Evolutionary conservation across 257 asterid species (phyloP).

Genomic region (Echium plantagineum): DNA sequence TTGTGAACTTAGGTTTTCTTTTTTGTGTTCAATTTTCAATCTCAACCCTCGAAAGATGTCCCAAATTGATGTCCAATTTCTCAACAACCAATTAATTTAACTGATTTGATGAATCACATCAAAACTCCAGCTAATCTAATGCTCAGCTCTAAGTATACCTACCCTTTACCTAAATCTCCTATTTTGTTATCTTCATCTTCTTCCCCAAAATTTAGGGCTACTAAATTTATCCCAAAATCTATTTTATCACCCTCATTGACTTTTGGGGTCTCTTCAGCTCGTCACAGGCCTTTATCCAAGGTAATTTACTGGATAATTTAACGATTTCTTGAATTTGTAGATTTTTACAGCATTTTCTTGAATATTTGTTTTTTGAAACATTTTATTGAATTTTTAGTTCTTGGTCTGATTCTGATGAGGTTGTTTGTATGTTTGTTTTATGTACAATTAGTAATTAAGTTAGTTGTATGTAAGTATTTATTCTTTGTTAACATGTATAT

Average conservation of each 20-base stretch:
- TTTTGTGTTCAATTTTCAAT: background rate
- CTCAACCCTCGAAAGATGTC: conserved; percentile 28
- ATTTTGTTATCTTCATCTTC: conserved; percentile 24
- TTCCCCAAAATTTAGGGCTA: conserved; percentile 27
- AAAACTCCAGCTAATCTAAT: conserved; percentile 32
- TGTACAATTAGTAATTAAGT: background rate
- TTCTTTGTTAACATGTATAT: background rate
- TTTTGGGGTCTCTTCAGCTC: conserved; percentile 27
- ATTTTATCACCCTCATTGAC: conserved; percentile 21
- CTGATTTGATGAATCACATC: conserved; percentile 10
- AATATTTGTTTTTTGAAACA: background rate
- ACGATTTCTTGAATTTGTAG: background rate
- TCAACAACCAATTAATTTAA: conserved; percentile 17
- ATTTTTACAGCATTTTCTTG: background rate
- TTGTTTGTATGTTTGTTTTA: background rate
- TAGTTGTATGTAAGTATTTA: background rate
- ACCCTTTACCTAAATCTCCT: conserved; percentile 41
- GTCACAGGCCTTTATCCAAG: conserved; percentile 37
- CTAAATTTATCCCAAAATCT: conserved; percentile 33
- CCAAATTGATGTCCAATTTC: conserved; percentile 26
- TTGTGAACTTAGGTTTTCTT: conserved; percentile 20
- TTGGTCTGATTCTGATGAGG: no score
- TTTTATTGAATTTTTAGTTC: no score
- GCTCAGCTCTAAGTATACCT: conserved; percentile 55
- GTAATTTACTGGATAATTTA: conserved; percentile 20